Evolutionary conservation across 2,329 filamentous ascomycete genomes (phyloP).

Genomic region (Xylaria sp.): DNA sequence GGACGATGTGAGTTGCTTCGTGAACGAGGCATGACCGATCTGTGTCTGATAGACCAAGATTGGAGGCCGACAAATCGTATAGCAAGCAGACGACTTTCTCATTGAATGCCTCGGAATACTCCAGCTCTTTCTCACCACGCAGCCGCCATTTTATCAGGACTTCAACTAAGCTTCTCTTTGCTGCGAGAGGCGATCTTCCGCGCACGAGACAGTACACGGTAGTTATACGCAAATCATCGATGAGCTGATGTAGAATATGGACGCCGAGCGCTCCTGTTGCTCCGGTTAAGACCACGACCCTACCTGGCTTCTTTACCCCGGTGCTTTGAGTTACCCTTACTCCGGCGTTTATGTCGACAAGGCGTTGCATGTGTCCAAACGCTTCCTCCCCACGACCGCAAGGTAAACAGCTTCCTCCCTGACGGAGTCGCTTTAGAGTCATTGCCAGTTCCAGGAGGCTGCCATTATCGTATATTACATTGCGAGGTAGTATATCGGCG

Average conservation of each 20-base stretch:
- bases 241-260: conserved; percentile 44
- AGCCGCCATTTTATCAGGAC: conserved; percentile 35
- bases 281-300: conserved; percentile 27
- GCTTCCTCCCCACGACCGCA: conserved; percentile 11
- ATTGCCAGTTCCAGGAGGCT: conserved; percentile 37
- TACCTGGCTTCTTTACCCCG: conserved; percentile 7
- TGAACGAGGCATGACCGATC: conserved; percentile 38
- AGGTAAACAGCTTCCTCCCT: not conserved
- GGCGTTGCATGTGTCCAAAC: conserved; percentile 24
- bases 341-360: conserved; percentile 29
- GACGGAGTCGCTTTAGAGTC: conserved; percentile 20
- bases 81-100: conserved; percentile 43
- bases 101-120: conserved; percentile 25
- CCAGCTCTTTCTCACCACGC: conserved; percentile 1
- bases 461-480: conserved; percentile 55
- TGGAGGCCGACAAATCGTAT: conserved; percentile 41
- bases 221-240: conserved; percentile 32
- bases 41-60: conserved; percentile 43
- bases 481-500: conserved; percentile 42
- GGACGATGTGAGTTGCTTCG: conserved; percentile 49
- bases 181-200: conserved; percentile 38
- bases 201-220: conserved; percentile 55
- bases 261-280: conserved; percentile 38
- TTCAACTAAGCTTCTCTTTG: conserved; percentile 39
- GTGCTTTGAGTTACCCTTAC: conserved; percentile 7